phyloP scores from a whole-genome alignment of 176 grass and related monocot genomes.

The Oryza meridionalis region DNA sequence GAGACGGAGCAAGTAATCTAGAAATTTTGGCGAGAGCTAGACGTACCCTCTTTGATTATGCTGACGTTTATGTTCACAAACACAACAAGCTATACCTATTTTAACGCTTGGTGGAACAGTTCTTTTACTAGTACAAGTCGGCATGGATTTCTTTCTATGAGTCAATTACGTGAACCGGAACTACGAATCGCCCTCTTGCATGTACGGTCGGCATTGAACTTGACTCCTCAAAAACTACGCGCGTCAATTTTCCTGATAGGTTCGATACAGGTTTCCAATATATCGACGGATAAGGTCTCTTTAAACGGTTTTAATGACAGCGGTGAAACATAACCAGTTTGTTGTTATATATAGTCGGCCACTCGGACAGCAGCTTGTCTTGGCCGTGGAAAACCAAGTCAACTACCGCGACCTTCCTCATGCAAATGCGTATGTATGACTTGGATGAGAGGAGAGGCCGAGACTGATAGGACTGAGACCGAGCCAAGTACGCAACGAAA shows the following conservation, averaged over 20 bases:
- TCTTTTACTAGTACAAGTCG: neutral
- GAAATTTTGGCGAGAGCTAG: neutral
- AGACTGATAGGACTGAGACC: neutral
- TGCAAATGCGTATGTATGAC: neutral
- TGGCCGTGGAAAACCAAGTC: neutral
- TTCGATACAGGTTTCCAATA: neutral
- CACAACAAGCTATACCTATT: neutral
- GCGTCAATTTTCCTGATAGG: neutral
- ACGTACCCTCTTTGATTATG: neutral
- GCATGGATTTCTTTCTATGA: neutral
- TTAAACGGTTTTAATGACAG: neutral
- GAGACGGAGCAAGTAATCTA: neutral
- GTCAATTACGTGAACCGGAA: neutral
- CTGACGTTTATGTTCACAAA: neutral
- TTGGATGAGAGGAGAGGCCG: neutral
- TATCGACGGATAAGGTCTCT: neutral
- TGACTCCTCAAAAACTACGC: neutral
- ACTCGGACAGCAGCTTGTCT: neutral
- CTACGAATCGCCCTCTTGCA: neutral
- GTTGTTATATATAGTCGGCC: neutral
- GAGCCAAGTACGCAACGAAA: neutral
- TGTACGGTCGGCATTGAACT: neutral
- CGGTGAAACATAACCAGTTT: neutral
- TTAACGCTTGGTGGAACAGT: neutral
- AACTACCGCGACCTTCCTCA: neutral